These are phyloP conservation scores for Russula olivacea DNA, from an alignment of 768 basidiomycete genomes.

Conservation along the genomic window DNA sequence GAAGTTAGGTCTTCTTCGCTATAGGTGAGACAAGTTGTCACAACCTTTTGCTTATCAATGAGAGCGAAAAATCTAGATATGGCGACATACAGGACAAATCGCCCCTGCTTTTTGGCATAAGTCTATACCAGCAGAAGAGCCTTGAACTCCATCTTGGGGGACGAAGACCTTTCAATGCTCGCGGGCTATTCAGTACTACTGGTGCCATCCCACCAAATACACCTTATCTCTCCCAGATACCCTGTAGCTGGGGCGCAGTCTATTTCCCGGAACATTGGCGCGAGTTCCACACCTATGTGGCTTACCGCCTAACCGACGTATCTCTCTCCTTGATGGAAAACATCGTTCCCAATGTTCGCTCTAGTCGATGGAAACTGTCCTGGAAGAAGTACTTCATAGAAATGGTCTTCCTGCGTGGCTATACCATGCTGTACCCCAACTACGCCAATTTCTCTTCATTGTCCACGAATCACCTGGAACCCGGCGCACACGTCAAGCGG, in stretches of 20 bases:
- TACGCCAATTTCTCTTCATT: constrained; percentile 63
- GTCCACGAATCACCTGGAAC: constrained; percentile 88
- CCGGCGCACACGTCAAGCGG: constrained; percentile 71
- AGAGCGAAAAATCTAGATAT: constrained; percentile 44
- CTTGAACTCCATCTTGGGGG: constrained; percentile 67
- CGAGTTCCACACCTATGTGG: constrained; percentile 76
- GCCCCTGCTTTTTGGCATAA: constrained; percentile 64
- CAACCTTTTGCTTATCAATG: neutral
- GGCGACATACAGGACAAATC: constrained; percentile 39
- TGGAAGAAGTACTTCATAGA: constrained; percentile 94
- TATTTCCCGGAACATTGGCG: constrained; percentile 89
- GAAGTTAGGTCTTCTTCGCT: constrained; percentile 73
- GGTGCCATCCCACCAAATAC: constrained; percentile 42
- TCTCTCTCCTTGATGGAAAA: constrained; percentile 34
- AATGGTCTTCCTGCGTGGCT: constrained; percentile 71
- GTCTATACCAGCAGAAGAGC: constrained; percentile 82
- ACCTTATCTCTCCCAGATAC: constrained; percentile 81
- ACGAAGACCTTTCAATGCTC: constrained; percentile 62
- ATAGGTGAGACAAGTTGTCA: constrained; percentile 43
- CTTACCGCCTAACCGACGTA: constrained; percentile 50
- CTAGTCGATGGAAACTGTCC: constrained; percentile 72
- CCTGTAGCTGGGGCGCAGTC: constrained; percentile 88
- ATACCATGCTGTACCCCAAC: constrained; percentile 88
- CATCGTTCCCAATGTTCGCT: constrained; percentile 71
- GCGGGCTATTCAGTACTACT: constrained; percentile 44